Conservation (phyloP, 352 stramenopile species). For the Globisporangium megalacanthum region DNA sequence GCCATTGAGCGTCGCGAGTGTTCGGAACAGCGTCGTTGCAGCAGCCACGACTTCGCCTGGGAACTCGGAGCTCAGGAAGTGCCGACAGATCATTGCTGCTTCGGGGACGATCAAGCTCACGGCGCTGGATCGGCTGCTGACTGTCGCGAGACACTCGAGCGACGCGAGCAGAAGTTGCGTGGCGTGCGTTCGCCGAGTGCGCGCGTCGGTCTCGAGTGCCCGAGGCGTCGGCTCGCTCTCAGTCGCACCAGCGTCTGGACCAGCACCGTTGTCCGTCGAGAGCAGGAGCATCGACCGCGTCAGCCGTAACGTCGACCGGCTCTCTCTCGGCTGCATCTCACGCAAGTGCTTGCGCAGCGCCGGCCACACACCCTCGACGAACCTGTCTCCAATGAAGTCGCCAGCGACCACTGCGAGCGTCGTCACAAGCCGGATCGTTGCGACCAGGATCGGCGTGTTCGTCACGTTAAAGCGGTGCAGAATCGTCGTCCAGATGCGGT, state of each 20-base stretch:
- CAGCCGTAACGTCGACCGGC: constrained; percentile 19
- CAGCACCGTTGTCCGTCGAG: neutral
- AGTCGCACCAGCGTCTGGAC: neutral
- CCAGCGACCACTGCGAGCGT: constrained; percentile 47
- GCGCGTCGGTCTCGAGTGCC: constrained; percentile 1
- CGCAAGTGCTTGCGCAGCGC: constrained; percentile 35
- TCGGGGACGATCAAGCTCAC: constrained; percentile 59
- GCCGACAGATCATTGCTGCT: constrained; percentile 32
- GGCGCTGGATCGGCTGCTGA: constrained; percentile 34
- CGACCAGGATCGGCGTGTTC: constrained; percentile 60
- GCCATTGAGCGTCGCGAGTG: constrained; percentile 48
- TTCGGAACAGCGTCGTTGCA: constrained; percentile 35
- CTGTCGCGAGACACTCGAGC: constrained; percentile 44
- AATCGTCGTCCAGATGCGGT: constrained; percentile 69
- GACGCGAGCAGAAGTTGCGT: constrained; percentile 49
- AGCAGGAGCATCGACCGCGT: constrained; percentile 70
- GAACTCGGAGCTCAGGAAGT: constrained; percentile 35
- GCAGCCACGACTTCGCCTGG: constrained; percentile 29
- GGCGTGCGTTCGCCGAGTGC: constrained; percentile 45
- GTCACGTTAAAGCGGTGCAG: constrained; percentile 45
- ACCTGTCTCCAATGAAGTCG: constrained; percentile 78
- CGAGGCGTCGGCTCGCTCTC: constrained; percentile 1
- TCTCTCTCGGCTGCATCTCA: constrained; percentile 29
- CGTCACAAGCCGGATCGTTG: constrained; percentile 42
- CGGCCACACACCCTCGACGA: constrained; percentile 80